Percentiles rank a stretch among this genome's conserved stretches.
phyloP scores from a whole-genome alignment of 345 rosid genomes.

The Cardamine occulta region DNA sequence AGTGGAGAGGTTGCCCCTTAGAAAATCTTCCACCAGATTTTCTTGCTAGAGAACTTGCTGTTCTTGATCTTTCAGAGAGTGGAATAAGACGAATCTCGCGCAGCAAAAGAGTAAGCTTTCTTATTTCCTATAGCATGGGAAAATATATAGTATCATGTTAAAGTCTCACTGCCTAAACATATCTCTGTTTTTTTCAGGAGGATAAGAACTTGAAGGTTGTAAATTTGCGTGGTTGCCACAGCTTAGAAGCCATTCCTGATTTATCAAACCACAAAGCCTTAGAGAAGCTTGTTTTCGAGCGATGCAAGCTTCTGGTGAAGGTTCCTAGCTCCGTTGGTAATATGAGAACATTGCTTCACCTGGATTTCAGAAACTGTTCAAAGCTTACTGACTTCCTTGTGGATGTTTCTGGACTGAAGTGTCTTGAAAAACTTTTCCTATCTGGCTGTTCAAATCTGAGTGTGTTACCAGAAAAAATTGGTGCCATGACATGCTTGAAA shows the following conservation, averaged over 20 bases:
- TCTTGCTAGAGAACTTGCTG: constrained; percentile 51
- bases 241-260: constrained; percentile 42
- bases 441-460: constrained; percentile 43
- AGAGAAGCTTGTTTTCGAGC: constrained; percentile 38
- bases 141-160: neutral
- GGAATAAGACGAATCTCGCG: constrained; percentile 38
- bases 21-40: constrained; percentile 51
- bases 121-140: neutral
- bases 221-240: constrained; percentile 39
- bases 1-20: constrained; percentile 67
- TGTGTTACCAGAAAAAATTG: constrained; percentile 41
- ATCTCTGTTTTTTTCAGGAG: constrained; percentile 17
- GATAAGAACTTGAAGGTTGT: constrained; percentile 37
- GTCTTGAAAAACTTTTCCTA: constrained; percentile 41
- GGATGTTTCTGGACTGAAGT: constrained; percentile 42
- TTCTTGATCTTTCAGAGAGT: constrained; percentile 78
- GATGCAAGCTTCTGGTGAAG: constrained; percentile 34
- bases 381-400: constrained; percentile 35
- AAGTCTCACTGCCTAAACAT: neutral
- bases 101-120: constrained; percentile 42
- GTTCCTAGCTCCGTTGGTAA: constrained; percentile 41
- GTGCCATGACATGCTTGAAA: constrained; percentile 29
- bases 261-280: constrained; percentile 36
- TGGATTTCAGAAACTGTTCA: constrained; percentile 34
- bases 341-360: constrained; percentile 25